A percentile compares a stretch with the other conserved stretches of the same genome.
Evolutionary conservation across 495 filamentous ascomycete genomes (phyloP).

Genomic region (Xylaria cubensis): DNA sequence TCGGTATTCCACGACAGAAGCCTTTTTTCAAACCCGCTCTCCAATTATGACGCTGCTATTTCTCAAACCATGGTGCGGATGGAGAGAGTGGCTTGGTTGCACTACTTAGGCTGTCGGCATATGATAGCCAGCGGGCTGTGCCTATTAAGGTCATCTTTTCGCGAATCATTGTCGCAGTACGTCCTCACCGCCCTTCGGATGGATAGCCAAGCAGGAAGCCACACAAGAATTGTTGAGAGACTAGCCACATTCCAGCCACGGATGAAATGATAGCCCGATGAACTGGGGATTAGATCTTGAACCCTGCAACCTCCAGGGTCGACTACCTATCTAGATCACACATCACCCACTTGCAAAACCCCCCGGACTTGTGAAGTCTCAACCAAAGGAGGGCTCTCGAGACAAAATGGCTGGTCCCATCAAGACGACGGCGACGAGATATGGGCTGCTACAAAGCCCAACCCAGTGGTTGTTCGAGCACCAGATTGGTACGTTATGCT

Average conservation of each 20-base stretch:
- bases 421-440: constrained; percentile 18
- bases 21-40: too few relatives aligned
- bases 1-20: too few relatives aligned
- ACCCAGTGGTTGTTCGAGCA: constrained; percentile 30
- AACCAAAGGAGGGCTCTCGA: neutral
- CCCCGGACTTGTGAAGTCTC: neutral
- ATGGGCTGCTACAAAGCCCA: constrained; percentile 20
- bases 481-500: constrained; percentile 25
- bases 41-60: neutral
- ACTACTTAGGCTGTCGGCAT: neutral
- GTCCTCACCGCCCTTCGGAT: constrained; percentile 7
- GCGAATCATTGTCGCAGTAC: neutral
- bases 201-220: constrained; percentile 9
- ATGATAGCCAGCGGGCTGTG: neutral
- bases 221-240: neutral
- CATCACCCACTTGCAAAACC: constrained; percentile 1
- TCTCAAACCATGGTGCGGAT: neutral
- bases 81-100: neutral
- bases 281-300: neutral
- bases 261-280: constrained; percentile 19
- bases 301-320: constrained; percentile 4
- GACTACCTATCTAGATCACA: neutral
- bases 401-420: constrained; percentile 17
- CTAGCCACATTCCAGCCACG: constrained; percentile 23
- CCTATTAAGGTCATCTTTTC: neutral